Conservation (phyloP, 2,329 filamentous ascomycete species). For the Botrytis paeoniae region DNA sequence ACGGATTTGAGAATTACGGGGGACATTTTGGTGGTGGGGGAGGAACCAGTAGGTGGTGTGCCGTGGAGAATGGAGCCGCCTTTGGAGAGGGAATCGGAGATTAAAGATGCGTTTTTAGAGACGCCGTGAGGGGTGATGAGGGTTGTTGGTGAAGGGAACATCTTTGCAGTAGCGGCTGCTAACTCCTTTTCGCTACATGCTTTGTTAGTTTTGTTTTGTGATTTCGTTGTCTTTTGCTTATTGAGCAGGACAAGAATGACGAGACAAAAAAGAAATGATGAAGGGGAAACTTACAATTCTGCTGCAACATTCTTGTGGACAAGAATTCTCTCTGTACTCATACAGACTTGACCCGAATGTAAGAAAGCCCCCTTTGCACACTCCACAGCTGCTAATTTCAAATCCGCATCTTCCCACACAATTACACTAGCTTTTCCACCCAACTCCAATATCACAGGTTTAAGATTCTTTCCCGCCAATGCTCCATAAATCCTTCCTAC, state of each 20-base stretch:
- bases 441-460: constrained; percentile 77
- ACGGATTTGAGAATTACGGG: constrained; percentile 68
- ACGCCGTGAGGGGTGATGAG: constrained; percentile 64
- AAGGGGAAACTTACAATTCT: constrained; percentile 43
- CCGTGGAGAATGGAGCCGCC: constrained; percentile 55
- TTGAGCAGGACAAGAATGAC: neutral
- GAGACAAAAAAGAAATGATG: neutral
- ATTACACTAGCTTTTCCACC: constrained; percentile 80
- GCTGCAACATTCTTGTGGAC: constrained; percentile 49
- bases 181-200: neutral
- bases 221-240: neutral
- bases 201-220: neutral
- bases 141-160: neutral
- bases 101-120: constrained; percentile 62
- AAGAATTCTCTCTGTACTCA: constrained; percentile 74
- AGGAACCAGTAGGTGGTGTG: constrained; percentile 30
- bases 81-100: constrained; percentile 65
- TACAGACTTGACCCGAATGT: constrained; percentile 78
- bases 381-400: constrained; percentile 66
- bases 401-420: constrained; percentile 75
- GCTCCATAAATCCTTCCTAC: constrained; percentile 72
- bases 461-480: constrained; percentile 69
- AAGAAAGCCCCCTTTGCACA: constrained; percentile 70
- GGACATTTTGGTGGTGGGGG: constrained; percentile 47
- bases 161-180: neutral